Base-by-base conservation (phyloP, 2,329 filamentous ascomycete genomes). In the Aspergillus ibericus region DNA sequence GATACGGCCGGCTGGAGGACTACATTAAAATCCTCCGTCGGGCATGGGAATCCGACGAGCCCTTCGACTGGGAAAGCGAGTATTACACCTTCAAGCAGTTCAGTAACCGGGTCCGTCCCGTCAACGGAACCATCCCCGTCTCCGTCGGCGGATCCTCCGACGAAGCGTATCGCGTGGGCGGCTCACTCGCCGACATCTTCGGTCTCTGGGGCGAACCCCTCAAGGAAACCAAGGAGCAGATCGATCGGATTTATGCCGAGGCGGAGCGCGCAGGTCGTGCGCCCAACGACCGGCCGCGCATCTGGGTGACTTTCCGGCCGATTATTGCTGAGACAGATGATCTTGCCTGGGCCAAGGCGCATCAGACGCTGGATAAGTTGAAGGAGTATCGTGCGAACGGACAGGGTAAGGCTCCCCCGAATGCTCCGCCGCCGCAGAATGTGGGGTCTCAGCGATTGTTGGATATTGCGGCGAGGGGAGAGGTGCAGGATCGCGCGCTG, bases 281-380 rank as follows among this genome's bases (percentile, higher is more conserved):
- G 0, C 83, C 85, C 1, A 68, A 60, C 0, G 84, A 87, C 61
- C 73, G 80, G 0, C 85, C 85, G 6, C 74, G 83, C 4, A 87
- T 87, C 65, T 87, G 85, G 85, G 85, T 87, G 1, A 86, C 85
- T 0, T 87, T 87, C 79, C 78, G 85, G 2, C 85, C 85, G 3
- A 87, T 87, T 59, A 65, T 81, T 0, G 84, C 84, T 0, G 84
- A 86, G 72, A 87, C 84, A 0, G 84, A 87, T 13, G 84, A 86
- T 18, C 76, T 87, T 6, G 85, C 85, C 0, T 87, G 85, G 85
- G 78, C 76, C 3, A 87, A 86, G 72, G 85, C 85, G 3, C 79
- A 86, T 68, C 76, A 76, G 25, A 86, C 80, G 0, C 77, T 87
- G 0, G 83, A 85, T 18, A 71, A 75, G 1, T 73, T 87, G 44